Base-by-base conservation (phyloP, 768 basidiomycete genomes). In the Bullera alba region DNA sequence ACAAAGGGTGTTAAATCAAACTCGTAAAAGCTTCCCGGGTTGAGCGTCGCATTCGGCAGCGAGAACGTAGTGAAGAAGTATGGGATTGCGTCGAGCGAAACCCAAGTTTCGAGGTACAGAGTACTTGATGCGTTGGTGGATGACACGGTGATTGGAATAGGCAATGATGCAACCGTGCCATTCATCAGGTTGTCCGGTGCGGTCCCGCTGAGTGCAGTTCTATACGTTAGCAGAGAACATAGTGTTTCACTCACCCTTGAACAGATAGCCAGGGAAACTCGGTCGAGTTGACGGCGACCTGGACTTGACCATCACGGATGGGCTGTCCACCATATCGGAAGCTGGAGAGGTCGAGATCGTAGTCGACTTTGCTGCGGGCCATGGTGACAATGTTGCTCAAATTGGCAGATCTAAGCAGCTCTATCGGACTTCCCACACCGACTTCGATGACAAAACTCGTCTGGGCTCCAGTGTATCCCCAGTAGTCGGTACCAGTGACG, bases 401-500 rank as follows among this genome's bases (percentile, higher is more conserved):
- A 36, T 58, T 65, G 14, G 48, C 22, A 19, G 53, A 50, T 21
- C 44, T 53, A 2, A 36, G 46, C 45, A 63, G 46, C 37, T 68
- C 69, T 21, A 70, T 54, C 28, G 51, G 51, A 26, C 55, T 46
- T 17, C 59, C 58, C 26, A 57, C 48, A 14, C 68, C 67, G 10
- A 72, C 61, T 46, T 69, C 74, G 42, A 83, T 76, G 27, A 92
- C 60, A 61, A 95, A 91, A 22, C 79, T 69, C 15, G 83, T 72
- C 27, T 74, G 74, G 4, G 74, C 75, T 22, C 83, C 83, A 7
- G 81, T 81, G 64, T 86, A 91, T 2, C 87, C 88, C 67, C 81
- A 77, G 57, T 80, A 78, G 58, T 91, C 89, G 35, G 86, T 83
- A 2, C 80, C 87, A 56, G 81, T 79, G 23, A 93, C 75, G 32